Percentiles rank a stretch among this genome's conserved stretches.
Conservation (phyloP, 768 basidiomycete genomes). For the Termitomyces heimii region DNA sequence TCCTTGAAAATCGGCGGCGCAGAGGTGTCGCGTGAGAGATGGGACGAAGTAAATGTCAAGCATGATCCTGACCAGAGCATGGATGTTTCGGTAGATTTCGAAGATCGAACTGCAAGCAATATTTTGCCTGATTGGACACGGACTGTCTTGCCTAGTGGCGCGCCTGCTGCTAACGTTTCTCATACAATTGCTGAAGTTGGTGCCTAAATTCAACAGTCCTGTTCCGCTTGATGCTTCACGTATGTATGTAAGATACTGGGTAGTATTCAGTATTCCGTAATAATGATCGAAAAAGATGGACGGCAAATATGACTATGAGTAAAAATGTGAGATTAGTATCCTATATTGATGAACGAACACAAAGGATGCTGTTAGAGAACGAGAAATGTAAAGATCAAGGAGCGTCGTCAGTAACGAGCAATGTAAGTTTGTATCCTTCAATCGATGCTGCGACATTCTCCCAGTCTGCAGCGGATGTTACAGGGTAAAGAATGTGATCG, state of each 20-base stretch:
- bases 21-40: constrained; percentile 78
- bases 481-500: constrained; percentile 31
- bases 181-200: constrained; percentile 14
- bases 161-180: constrained; percentile 45
- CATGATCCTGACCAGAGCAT: constrained; percentile 37
- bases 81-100: constrained; percentile 30
- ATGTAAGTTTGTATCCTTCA: constrained; percentile 46
- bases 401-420: constrained; percentile 45
- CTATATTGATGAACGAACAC: neutral
- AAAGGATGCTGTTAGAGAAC: neutral
- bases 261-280: neutral
- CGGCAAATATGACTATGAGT: neutral
- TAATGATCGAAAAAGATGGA: neutral
- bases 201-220: constrained; percentile 9
- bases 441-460: constrained; percentile 36
- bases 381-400: constrained; percentile 4
- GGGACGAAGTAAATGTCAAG: constrained; percentile 65
- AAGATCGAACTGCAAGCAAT: constrained; percentile 27
- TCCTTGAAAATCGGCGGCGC: constrained; percentile 82
- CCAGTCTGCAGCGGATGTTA: constrained; percentile 60
- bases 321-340: neutral
- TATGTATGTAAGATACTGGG: neutral
- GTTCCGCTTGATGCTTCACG: constrained; percentile 5
- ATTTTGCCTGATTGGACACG: constrained; percentile 83
- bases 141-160: constrained; percentile 53